phyloP scores from a whole-genome alignment of 805 yeast species.

The Hanseniaspora lachancei region DNA sequence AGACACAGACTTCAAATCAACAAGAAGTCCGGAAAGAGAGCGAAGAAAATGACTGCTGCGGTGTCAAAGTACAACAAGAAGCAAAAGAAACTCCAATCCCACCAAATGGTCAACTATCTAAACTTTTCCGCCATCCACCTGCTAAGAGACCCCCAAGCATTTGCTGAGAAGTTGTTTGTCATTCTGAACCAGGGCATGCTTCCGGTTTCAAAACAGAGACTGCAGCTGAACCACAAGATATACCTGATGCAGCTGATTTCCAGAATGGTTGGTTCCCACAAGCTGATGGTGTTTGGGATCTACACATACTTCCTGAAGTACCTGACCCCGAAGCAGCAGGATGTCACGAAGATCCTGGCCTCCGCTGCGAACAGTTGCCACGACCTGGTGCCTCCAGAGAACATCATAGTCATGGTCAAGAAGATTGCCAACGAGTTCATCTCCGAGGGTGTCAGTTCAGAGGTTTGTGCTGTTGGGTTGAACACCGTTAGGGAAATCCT shows the following conservation, averaged over 20 bases:
- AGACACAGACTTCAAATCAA: constrained; percentile 74
- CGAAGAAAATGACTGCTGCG: constrained; percentile 67
- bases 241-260: constrained; percentile 77
- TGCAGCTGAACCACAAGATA: constrained; percentile 78
- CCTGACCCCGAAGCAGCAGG: constrained; percentile 83
- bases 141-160: constrained; percentile 93
- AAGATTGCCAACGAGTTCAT: constrained; percentile 96
- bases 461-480: constrained; percentile 95
- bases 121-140: constrained; percentile 92
- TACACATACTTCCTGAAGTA: constrained; percentile 82
- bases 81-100: constrained; percentile 42
- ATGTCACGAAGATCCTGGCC: constrained; percentile 93
- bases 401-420: constrained; percentile 62
- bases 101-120: constrained; percentile 36
- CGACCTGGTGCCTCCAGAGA: constrained; percentile 94
- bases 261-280: constrained; percentile 86
- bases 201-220: constrained; percentile 54
- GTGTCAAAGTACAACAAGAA: constrained; percentile 56
- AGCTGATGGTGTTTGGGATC: constrained; percentile 75
- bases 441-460: constrained; percentile 94
- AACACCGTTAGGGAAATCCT: constrained; percentile 89
- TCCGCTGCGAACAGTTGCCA: constrained; percentile 95
- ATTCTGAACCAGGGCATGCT: constrained; percentile 45
- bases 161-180: constrained; percentile 67
- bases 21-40: constrained; percentile 68